Percentiles rank a stretch among this genome's conserved stretches.
These are phyloP conservation scores for Nitzschia sp. DNA, from an alignment of 108 stramenopile genomes.

Conservation along the genomic window DNA sequence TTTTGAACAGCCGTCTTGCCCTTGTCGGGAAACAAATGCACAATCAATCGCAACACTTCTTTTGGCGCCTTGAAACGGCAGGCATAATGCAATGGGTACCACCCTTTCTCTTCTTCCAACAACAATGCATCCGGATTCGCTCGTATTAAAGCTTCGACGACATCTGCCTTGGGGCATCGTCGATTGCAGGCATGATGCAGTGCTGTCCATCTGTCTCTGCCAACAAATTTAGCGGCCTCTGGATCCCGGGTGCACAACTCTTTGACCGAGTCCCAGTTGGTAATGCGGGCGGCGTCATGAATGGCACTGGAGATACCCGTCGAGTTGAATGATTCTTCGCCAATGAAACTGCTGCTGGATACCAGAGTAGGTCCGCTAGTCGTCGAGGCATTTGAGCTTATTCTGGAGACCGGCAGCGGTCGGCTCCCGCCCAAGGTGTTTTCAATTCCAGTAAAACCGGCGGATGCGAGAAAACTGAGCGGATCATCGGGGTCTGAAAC, in stretches of 20 bases:
- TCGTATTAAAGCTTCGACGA: constrained; percentile 57
- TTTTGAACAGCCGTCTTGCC: constrained; percentile 50
- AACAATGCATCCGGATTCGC: constrained; percentile 71
- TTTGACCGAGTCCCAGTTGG: constrained; percentile 58
- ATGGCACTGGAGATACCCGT: constrained; percentile 41
- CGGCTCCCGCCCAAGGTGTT: neutral
- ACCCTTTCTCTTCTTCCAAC: constrained; percentile 59
- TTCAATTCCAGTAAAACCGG: neutral
- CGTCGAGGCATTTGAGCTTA: constrained; percentile 8
- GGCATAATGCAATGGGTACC: constrained; percentile 75
- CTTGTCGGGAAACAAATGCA: constrained; percentile 47
- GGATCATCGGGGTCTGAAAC: neutral
- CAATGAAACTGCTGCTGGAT: neutral
- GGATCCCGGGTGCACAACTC: constrained; percentile 49
- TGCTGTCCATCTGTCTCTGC: constrained; percentile 70
- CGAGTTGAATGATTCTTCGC: neutral
- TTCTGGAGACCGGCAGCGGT: constrained; percentile 8
- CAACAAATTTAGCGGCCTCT: constrained; percentile 52
- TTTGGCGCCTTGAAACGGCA: constrained; percentile 74
- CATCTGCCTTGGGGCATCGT: constrained; percentile 68
- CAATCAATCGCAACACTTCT: constrained; percentile 58
- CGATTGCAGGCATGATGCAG: constrained; percentile 77
- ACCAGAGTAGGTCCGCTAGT: neutral
- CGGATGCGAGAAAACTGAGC: neutral
- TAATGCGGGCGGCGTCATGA: constrained; percentile 77